Conservation (phyloP, 768 basidiomycete genomes). For the Boletus patriciae region DNA sequence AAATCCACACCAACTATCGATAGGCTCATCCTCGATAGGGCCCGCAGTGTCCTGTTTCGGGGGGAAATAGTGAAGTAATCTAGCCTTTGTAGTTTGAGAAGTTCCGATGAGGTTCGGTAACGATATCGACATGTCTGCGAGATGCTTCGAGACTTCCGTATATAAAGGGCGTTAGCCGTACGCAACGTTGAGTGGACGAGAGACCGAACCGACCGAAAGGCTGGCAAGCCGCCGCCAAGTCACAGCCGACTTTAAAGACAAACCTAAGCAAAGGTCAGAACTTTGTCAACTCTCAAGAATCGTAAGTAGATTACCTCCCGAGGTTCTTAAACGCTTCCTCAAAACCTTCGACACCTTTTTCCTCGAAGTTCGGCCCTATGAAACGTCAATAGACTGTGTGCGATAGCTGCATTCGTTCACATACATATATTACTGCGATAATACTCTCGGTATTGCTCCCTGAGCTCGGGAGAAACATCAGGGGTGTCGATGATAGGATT, state of each 20-base stretch:
- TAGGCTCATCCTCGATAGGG: constrained; percentile 54
- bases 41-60: constrained; percentile 43
- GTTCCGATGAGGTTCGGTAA: constrained; percentile 68
- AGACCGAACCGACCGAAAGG: constrained; percentile 79
- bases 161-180: neutral
- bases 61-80: constrained; percentile 96
- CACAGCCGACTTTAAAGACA: constrained; percentile 78
- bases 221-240: constrained; percentile 86
- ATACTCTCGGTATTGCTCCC: constrained; percentile 71
- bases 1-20: constrained; percentile 94
- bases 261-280: constrained; percentile 45
- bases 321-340: constrained; percentile 87
- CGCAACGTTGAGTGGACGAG: neutral
- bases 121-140: constrained; percentile 63
- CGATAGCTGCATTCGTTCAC: constrained; percentile 6
- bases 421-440: constrained; percentile 88
- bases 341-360: constrained; percentile 68
- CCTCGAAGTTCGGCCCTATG: constrained; percentile 63
- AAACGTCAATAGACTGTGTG: neutral
- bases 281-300: neutral
- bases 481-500: constrained; percentile 68
- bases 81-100: constrained; percentile 86
- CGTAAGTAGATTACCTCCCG: constrained; percentile 54
- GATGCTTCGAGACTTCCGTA: constrained; percentile 57
- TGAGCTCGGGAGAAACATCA: constrained; percentile 56